These are phyloP conservation scores for Pseudocercospora macadamiae DNA, from an alignment of 2,329 filamentous ascomycete species.

Conservation along the genomic window DNA sequence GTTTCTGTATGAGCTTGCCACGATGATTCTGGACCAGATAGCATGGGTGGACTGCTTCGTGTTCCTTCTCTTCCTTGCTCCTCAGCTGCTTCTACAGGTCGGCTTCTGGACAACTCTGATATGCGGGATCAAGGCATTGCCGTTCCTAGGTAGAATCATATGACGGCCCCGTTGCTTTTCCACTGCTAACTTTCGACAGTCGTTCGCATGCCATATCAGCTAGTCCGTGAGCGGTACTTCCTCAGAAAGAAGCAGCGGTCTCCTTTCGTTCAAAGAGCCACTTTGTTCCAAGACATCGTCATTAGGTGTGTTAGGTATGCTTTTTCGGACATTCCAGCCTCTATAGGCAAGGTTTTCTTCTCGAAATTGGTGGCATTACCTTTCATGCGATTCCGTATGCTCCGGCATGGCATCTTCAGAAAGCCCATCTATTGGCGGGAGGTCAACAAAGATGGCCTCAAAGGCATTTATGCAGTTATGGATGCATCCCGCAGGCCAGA, in stretches of 20 bases:
- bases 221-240: slow-evolving; percentile 62
- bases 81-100: slow-evolving; percentile 70
- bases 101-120: slow-evolving; percentile 62
- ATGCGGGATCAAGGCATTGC: slow-evolving; percentile 65
- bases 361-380: slow-evolving; percentile 72
- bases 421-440: slow-evolving; percentile 68
- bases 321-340: slow-evolving; percentile 70
- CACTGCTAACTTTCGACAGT: not conserved
- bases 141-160: slow-evolving; percentile 65
- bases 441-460: slow-evolving; percentile 46
- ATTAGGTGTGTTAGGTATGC: slow-evolving; percentile 77
- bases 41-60: slow-evolving; percentile 75
- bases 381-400: slow-evolving; percentile 74
- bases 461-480: slow-evolving; percentile 71
- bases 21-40: slow-evolving; percentile 74
- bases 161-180: not conserved
- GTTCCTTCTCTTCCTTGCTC: slow-evolving; percentile 71
- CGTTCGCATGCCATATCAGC: slow-evolving; percentile 56
- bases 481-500: slow-evolving; percentile 67
- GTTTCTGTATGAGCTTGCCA: slow-evolving; percentile 4
- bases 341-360: slow-evolving; percentile 75
- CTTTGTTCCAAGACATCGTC: slow-evolving; percentile 75
- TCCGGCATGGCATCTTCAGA: slow-evolving; percentile 68
- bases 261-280: slow-evolving; percentile 70
- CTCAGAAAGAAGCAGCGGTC: slow-evolving; percentile 51